Percentiles rank a stretch among this genome's conserved stretches.
Evolutionary conservation across 495 filamentous ascomycete genomes (phyloP).

Genomic region (Astrothelium macrocarpum): DNA sequence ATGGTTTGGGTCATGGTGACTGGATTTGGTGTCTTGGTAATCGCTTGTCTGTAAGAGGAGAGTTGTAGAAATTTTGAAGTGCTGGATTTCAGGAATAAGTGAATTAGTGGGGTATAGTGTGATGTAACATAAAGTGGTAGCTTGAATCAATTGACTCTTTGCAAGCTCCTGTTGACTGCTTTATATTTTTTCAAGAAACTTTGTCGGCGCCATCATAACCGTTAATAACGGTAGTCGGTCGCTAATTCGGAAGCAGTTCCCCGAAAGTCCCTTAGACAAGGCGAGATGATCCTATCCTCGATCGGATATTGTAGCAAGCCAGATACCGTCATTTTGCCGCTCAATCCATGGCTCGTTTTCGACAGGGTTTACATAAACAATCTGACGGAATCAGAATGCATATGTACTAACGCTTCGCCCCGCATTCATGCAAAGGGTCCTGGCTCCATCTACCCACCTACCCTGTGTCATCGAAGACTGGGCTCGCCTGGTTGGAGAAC

Average conservation of each 20-base stretch:
- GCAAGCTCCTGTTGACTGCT: too few species aligned
- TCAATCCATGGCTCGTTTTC: neutral
- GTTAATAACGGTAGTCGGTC: neutral
- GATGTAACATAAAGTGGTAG: too few species aligned
- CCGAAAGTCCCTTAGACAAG: neutral
- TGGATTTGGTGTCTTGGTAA: neutral
- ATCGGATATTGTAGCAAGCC: neutral
- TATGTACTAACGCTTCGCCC: neutral
- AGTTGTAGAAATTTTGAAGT: too few species aligned
- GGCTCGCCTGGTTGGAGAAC: too few species aligned
- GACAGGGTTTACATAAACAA: neutral
- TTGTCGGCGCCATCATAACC: neutral
- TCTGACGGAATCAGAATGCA: constrained; percentile 1
- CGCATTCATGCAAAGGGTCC: neutral
- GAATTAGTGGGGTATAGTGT: too few species aligned
- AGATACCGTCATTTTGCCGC: neutral
- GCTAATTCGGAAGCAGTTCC: neutral
- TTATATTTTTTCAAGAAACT: neutral
- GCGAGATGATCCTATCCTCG: neutral
- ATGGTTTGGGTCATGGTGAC: neutral
- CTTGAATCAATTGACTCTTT: too few species aligned
- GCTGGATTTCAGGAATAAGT: too few species aligned
- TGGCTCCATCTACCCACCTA: too few species aligned
- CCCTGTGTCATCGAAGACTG: too few species aligned
- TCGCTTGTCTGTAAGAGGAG: neutral